Base-by-base conservation (phyloP, 179 eudicot genomes). In the Vitellaria paradoxa region DNA sequence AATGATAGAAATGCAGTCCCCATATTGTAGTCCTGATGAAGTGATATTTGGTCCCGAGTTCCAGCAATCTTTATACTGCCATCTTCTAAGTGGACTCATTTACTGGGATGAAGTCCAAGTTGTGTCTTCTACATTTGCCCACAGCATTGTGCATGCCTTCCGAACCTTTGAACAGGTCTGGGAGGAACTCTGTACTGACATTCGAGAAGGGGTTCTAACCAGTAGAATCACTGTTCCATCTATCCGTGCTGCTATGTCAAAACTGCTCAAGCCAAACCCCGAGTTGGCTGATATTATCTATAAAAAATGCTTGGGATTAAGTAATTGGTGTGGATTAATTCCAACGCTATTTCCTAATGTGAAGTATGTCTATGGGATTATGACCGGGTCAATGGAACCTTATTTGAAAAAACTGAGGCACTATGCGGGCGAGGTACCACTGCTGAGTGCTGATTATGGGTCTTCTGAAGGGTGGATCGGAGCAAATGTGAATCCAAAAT, bases 381-480 rank as follows among this genome's bases (percentile, higher is more conserved):
- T 96, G 94, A 96, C 99, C 0, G 99, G 99, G 4, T 90, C 99
- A 0, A 93, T 93, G 98, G 98, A 93, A 78, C 99, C 91, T 21
- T 96, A 96, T 68, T 68, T 89, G 86, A 89, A 85, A 50, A 96
- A 96, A 62, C 65, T 96, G 73, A 93, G 98, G 87, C 87, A 88
- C 52, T 96, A 88, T 87, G 94, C 99, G 1, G 98, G 97, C 20
- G 83, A 84, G 70, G 45, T 93, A 17, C 97, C 97, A 15, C 80
- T 96, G 76, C 80, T 90, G 1, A 89, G 97, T 72, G 91, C 88
- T 9, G 97, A 95, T 77, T 95, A 95, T 65, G 99, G 97, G 42
- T 77, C 97, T n/a, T 89, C 97, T 0, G 99, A 95, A 73, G 97
- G 97, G 12, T 91, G 97, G 97, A 81, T 95, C 24, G 99, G 91